phyloP scores from a whole-genome alignment of 106 monocot genomes.

The Phalaenopsis aphrodite region DNA sequence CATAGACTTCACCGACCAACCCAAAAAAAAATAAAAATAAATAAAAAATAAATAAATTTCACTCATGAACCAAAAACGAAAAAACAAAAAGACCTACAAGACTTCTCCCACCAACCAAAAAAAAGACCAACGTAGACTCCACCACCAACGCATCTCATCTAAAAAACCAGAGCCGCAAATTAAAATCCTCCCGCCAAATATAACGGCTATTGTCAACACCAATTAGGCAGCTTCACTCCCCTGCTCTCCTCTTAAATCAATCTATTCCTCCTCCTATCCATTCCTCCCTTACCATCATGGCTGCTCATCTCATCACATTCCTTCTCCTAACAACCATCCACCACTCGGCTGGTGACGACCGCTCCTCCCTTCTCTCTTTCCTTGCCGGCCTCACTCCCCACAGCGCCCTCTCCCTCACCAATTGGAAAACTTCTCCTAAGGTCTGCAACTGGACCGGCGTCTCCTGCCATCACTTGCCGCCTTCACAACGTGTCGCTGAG shows the following conservation, averaged over 20 bases:
- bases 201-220: constrained; percentile 36
- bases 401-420: constrained; percentile 11
- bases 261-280: constrained; percentile 10
- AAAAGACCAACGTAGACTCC: not conserved
- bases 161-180: not conserved
- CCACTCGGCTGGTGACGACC: constrained; percentile 18
- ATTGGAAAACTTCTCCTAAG: constrained; percentile 19
- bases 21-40: no score
- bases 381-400: constrained; percentile 1
- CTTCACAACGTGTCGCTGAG: constrained; percentile 22
- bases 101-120: not conserved
- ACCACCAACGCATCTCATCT: constrained; percentile 5
- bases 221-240: constrained; percentile 32
- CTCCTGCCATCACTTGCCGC: constrained; percentile 21
- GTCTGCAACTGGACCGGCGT: constrained; percentile 77
- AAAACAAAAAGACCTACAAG: no score
- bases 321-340: not conserved
- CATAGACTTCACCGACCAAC: no score
- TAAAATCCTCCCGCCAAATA: constrained; percentile 21
- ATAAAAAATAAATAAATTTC: no score
- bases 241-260: constrained; percentile 19
- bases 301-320: not conserved
- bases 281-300: not conserved
- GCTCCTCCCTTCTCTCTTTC: constrained; percentile 39
- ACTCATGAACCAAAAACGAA: no score